A percentile compares a stretch with the other conserved stretches of the same genome.
Conservation (phyloP, 441 rosid genomes). For the Arabidopsis hybrid region DNA sequence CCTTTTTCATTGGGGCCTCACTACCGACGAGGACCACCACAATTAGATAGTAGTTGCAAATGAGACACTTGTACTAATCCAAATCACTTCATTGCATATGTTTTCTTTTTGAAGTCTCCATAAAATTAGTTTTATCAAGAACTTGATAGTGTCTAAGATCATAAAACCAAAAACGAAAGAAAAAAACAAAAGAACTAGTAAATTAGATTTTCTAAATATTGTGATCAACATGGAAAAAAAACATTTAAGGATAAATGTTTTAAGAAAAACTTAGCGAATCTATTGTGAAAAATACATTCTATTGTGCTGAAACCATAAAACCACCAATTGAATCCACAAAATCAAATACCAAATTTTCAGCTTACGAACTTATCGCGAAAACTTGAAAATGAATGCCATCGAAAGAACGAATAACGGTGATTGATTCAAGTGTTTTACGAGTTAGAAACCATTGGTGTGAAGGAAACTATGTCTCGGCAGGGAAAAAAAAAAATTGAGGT, state of each 20-base stretch:
- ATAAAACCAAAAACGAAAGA: not conserved
- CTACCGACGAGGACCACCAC: conserved; percentile 21
- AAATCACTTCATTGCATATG: not conserved
- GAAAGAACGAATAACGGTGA: not conserved
- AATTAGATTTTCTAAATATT: not conserved
- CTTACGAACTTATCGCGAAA: not conserved
- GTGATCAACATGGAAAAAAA: not conserved
- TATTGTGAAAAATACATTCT: too few species aligned
- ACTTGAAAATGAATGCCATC: not conserved
- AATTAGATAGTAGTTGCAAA: conserved; percentile 23
- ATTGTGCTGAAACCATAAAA: too few species aligned
- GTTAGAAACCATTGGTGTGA: not conserved
- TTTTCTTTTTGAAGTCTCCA: not conserved
- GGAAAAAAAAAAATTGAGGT: not conserved
- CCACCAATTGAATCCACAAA: too few species aligned
- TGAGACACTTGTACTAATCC: conserved; percentile 29
- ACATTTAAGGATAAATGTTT: not conserved
- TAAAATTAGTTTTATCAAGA: not conserved
- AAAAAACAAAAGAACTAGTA: not conserved
- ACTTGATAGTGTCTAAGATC: not conserved
- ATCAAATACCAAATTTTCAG: not conserved
- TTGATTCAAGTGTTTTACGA: not conserved
- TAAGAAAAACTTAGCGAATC: not conserved
- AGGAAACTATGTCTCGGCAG: not conserved
- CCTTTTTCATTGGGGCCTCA: conserved; percentile 30